Conservation (phyloP, 345 rosid species). For the Geranium brycei region DNA sequence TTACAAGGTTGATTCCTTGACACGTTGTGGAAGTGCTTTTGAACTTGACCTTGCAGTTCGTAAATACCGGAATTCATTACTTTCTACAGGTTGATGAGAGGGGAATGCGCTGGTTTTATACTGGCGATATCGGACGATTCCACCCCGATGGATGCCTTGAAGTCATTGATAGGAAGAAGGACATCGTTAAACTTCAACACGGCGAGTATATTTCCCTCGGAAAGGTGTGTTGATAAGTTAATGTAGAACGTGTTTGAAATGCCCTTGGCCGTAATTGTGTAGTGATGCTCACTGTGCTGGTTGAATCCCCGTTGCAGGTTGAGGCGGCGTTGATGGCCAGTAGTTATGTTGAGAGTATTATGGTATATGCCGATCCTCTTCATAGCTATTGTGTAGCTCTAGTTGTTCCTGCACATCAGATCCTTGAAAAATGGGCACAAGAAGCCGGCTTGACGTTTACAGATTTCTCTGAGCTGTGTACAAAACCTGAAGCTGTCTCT, state of each 20-base stretch:
- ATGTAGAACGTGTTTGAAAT: neutral
- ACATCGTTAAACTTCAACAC: slow-evolving; percentile 89
- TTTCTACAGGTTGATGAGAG: slow-evolving; percentile 60
- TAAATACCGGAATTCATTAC: neutral
- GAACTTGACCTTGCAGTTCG: neutral
- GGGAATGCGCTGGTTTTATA: slow-evolving; percentile 77
- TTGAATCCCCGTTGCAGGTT: slow-evolving; percentile 35
- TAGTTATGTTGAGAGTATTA: slow-evolving; percentile 51
- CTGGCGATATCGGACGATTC: slow-evolving; percentile 74
- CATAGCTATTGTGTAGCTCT: slow-evolving; percentile 66
- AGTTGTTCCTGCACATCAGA: slow-evolving; percentile 46
- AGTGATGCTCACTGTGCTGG: neutral
- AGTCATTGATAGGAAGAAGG: slow-evolving; percentile 85
- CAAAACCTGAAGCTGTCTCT: slow-evolving; percentile 38
- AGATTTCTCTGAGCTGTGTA: slow-evolving; percentile 44
- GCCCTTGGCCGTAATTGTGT: neutral
- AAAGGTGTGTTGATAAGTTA: slow-evolving; percentile 35
- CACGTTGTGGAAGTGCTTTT: neutral
- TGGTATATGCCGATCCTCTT: slow-evolving; percentile 69
- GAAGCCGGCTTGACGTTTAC: slow-evolving; percentile 36
- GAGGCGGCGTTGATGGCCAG: slow-evolving; percentile 55
- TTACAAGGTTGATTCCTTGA: slow-evolving; percentile 43
- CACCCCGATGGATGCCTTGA: slow-evolving; percentile 91
- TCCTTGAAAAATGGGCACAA: slow-evolving; percentile 60
- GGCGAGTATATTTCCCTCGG: slow-evolving; percentile 87